Percentiles rank a stretch among this genome's conserved stretches.
phyloP scores from a whole-genome alignment of 2,329 filamentous ascomycete species.

The Aspergillus cejpii region DNA sequence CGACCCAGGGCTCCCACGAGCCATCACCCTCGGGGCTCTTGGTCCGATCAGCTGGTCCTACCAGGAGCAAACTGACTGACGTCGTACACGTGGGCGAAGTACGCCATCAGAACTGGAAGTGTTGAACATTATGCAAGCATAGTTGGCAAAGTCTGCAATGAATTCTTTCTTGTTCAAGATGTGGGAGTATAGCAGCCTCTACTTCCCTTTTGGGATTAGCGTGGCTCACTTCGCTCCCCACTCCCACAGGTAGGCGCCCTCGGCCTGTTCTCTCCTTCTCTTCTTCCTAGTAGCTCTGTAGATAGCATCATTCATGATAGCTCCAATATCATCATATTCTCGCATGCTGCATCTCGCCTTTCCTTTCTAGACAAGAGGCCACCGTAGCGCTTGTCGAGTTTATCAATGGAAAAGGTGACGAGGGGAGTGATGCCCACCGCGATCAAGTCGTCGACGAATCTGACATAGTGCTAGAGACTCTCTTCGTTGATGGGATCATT shows the following conservation, averaged over 20 bases:
- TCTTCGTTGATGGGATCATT: slow-evolving; percentile 73
- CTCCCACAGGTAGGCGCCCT: too few species aligned
- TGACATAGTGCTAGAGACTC: slow-evolving; percentile 70
- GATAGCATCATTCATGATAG: too few species aligned
- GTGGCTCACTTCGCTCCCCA: too few species aligned
- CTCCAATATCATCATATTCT: too few species aligned
- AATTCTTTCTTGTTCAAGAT: slow-evolving; percentile 79
- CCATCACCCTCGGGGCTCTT: slow-evolving; percentile 68
- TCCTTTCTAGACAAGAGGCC: too few species aligned
- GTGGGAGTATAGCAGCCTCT: too few species aligned
- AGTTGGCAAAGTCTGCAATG: slow-evolving; percentile 71
- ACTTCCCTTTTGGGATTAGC: too few species aligned
- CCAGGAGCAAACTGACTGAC: slow-evolving; percentile 74
- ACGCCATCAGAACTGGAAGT: slow-evolving; percentile 66
- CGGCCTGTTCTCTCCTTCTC: too few species aligned
- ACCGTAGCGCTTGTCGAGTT: slow-evolving; percentile 70
- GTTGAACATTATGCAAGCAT: slow-evolving; percentile 68
- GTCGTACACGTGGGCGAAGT: slow-evolving; percentile 76
- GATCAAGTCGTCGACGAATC: slow-evolving; percentile 70
- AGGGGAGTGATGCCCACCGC: slow-evolving; percentile 71
- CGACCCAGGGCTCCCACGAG: slow-evolving; percentile 71
- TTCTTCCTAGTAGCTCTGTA: too few species aligned
- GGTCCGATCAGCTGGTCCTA: slow-evolving; percentile 66
- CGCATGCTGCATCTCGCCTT: too few species aligned
- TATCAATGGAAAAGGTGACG: slow-evolving; percentile 77